phyloP scores from a whole-genome alignment of 2,329 filamentous ascomycete species.

The Sclerotinia subarctica region DNA sequence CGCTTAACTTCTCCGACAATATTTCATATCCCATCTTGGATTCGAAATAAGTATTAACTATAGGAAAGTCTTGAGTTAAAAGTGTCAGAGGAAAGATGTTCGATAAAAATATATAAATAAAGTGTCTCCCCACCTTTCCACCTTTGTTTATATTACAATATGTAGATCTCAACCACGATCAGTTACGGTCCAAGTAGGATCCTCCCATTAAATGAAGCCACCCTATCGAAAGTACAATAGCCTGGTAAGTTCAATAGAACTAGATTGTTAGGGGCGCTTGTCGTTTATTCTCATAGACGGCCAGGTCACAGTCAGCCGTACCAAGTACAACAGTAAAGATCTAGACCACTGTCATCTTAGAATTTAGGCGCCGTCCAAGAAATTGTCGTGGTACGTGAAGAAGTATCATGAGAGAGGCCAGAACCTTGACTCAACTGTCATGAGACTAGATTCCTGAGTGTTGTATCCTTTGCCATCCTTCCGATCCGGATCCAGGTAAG shows the following conservation, averaged over 20 bases:
- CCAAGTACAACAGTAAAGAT: neutral
- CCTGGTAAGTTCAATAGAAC: neutral
- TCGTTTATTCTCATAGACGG: neutral
- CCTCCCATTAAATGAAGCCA: neutral
- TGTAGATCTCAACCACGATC: neutral
- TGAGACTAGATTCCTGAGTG: too few species aligned
- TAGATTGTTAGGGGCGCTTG: neutral
- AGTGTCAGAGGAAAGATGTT: neutral
- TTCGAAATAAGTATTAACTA: neutral
- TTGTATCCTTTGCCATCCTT: too few species aligned
- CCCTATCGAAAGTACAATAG: neutral
- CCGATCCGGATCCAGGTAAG: too few species aligned
- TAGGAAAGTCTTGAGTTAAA: too few species aligned
- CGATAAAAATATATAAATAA: neutral
- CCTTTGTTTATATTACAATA: neutral
- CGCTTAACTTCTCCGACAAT: neutral
- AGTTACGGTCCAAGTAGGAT: neutral
- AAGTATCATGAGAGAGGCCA: neutral
- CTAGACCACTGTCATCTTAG: neutral
- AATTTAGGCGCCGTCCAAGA: neutral
- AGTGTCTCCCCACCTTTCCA: neutral
- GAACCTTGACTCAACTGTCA: too few species aligned
- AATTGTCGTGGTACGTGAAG: neutral
- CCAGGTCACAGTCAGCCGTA: neutral
- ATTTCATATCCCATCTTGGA: neutral